A percentile compares a stretch with the other conserved stretches of the same genome.
phyloP scores from a whole-genome alignment of 495 filamentous ascomycete genomes.

The Ascobolus immersus region DNA sequence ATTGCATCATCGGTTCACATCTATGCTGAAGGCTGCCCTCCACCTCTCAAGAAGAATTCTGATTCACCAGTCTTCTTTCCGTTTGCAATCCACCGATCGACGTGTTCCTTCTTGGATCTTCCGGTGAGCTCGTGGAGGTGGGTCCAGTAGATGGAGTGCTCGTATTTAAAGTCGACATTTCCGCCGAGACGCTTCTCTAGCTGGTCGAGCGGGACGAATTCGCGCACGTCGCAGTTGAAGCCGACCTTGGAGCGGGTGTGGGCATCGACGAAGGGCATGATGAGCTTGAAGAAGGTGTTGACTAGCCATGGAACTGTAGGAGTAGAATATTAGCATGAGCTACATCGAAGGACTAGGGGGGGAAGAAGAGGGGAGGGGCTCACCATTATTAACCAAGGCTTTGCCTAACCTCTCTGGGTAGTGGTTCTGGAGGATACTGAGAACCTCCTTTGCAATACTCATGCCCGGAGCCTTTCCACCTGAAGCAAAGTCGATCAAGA shows the following conservation, averaged over 20 bases:
- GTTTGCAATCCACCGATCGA: conserved; percentile 45
- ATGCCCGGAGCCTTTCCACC: conserved; percentile 52
- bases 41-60: conserved; percentile 55
- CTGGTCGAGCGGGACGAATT: conserved; percentile 52
- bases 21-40: no score
- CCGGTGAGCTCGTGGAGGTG: conserved; percentile 42
- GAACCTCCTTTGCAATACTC: conserved; percentile 46
- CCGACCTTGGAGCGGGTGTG: conserved; percentile 72
- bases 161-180: conserved; percentile 56
- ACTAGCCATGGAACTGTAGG: conserved; percentile 60
- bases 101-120: conserved; percentile 30
- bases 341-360: not conserved
- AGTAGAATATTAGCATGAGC: conserved; percentile 1
- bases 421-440: conserved; percentile 76
- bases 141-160: conserved; percentile 74
- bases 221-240: conserved; percentile 54
- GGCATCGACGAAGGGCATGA: conserved; percentile 89
- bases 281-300: conserved; percentile 75
- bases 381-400: conserved; percentile 67
- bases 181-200: conserved; percentile 47
- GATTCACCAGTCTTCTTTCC: conserved; percentile 62
- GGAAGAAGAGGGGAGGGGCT: conserved; percentile 9
- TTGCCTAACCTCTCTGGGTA: conserved; percentile 83
- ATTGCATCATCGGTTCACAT: no score
- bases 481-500: conserved; percentile 72